Percentiles rank a stretch among this genome's conserved stretches.
These are phyloP conservation scores for Dispira simplex DNA, from an alignment of 192 early-diverging fungal species.

Conservation along the genomic window DNA sequence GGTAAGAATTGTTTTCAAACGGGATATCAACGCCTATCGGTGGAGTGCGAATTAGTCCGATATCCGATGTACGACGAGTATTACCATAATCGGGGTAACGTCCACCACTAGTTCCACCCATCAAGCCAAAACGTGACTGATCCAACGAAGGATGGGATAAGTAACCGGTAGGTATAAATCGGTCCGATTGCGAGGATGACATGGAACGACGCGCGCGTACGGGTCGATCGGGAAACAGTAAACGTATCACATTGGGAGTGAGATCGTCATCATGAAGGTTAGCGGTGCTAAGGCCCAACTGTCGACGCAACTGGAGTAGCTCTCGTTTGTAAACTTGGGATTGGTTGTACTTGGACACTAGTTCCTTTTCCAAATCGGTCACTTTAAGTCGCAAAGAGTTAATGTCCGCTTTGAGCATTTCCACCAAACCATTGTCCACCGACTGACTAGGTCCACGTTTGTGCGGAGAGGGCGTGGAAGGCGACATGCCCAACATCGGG, in stretches of 20 bases:
- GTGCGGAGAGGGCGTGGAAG: not conserved
- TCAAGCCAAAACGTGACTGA: not conserved
- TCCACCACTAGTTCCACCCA: not conserved
- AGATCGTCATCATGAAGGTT: not conserved
- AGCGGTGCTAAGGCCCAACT: constrained; percentile 21
- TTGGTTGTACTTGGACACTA: constrained; percentile 29
- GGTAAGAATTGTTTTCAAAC: too few relatives aligned
- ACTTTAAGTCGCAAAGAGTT: constrained; percentile 29
- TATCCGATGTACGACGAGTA: constrained; percentile 1
- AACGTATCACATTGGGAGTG: constrained; percentile 2
- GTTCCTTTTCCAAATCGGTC: constrained; percentile 28
- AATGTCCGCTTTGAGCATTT: constrained; percentile 31
- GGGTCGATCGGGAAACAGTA: constrained; percentile 2
- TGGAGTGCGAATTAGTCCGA: not conserved
- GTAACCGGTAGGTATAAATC: not conserved
- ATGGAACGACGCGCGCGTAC: constrained; percentile 8
- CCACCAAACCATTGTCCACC: constrained; percentile 20
- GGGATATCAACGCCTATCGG: too few relatives aligned
- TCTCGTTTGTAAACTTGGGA: constrained; percentile 36
- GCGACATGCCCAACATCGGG: not conserved
- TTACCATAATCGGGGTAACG: not conserved
- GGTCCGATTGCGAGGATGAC: constrained; percentile 6
- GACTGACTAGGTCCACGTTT: constrained; percentile 9
- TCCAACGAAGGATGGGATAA: not conserved
- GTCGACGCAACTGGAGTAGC: constrained; percentile 27